Conservation (phyloP, 805 yeast species). For the Candida argentea region DNA sequence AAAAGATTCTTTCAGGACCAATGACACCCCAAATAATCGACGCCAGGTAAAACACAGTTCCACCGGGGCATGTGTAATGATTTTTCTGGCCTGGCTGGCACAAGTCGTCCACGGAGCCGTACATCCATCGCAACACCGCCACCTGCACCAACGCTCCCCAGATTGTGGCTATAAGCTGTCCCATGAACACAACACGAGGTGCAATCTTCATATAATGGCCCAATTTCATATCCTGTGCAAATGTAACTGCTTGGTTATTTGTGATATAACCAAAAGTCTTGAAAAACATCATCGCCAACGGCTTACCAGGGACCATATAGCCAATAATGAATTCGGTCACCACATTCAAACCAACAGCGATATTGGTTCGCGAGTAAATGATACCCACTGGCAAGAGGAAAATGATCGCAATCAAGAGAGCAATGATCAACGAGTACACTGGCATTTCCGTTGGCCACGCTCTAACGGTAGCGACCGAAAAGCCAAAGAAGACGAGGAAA, state of each 20-base stretch:
- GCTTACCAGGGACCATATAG: conserved; percentile 39
- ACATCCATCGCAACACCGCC: conserved; percentile 33
- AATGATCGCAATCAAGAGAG: conserved; percentile 26
- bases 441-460: conserved; percentile 35
- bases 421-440: conserved; percentile 29
- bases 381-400: conserved; percentile 33
- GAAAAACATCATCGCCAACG: conserved; percentile 38
- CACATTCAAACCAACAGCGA: conserved; percentile 31
- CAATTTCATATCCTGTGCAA: conserved; percentile 38
- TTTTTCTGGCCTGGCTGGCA: conserved; percentile 20
- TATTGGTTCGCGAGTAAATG: conserved; percentile 25
- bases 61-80: conserved; percentile 32
- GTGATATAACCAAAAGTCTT: conserved; percentile 40
- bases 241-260: conserved; percentile 37
- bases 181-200: conserved; percentile 30
- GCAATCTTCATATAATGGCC: conserved; percentile 35
- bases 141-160: conserved; percentile 32
- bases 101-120: conserved; percentile 22
- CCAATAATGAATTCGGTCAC: conserved; percentile 34
- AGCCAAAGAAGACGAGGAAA: conserved; percentile 18
- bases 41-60: conserved; percentile 32
- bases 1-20: conserved; percentile 17
- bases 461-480: conserved; percentile 28
- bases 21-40: conserved; percentile 36
- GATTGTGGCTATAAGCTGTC: conserved; percentile 33